These are phyloP conservation scores for Parsonsia alboflavescens DNA, from an alignment of 257 asterid genomes.

Conservation along the genomic window DNA sequence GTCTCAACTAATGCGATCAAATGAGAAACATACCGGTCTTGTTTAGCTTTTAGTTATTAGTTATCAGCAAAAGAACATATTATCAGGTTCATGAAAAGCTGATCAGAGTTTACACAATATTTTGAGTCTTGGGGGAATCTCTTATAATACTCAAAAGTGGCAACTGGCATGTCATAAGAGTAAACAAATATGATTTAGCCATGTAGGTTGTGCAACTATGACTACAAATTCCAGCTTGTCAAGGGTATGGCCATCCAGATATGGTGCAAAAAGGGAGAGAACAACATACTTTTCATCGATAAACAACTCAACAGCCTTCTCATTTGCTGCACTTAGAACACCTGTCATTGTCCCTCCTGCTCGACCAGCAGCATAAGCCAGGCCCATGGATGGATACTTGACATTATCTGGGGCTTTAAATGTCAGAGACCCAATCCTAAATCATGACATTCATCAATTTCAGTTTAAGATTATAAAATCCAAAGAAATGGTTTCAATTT, in stretches of 20 bases:
- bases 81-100: neutral
- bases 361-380: conserved; percentile 97
- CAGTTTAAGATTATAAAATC: neutral
- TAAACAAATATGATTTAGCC: neutral
- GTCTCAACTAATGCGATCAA: neutral
- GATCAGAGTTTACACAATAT: neutral
- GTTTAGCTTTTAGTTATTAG: no score
- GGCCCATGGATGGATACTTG: conserved; percentile 93
- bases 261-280: conserved; percentile 1
- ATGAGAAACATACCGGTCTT: neutral
- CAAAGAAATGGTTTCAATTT: neutral
- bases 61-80: neutral
- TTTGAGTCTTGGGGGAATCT: neutral
- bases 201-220: neutral
- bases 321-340: conserved; percentile 96
- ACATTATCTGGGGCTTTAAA: conserved; percentile 89
- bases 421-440: conserved; percentile 79
- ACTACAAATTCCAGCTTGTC: neutral
- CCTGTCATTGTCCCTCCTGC: conserved; percentile 99
- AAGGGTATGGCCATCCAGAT: no score
- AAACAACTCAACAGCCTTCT: conserved; percentile 96
- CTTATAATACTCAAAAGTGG: neutral
- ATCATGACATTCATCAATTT: conserved; percentile 14
- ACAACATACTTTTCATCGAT: conserved; percentile 65
- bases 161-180: neutral